phyloP scores from a whole-genome alignment of 495 filamentous ascomycete genomes.

The Aspergillus nidulans region DNA sequence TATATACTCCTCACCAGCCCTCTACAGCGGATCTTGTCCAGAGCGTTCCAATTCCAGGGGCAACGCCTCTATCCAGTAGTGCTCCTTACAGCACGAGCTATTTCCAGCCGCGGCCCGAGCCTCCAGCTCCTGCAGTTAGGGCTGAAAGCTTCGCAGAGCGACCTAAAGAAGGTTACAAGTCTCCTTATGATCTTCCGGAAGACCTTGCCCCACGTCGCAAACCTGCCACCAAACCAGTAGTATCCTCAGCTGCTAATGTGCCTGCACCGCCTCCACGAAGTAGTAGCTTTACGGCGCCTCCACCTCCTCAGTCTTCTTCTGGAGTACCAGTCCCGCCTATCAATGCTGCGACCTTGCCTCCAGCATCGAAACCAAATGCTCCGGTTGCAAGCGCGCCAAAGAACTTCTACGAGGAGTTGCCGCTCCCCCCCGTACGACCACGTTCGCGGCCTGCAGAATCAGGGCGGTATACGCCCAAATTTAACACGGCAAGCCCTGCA shows the following conservation, averaged over 20 bases:
- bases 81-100: conserved; percentile 34
- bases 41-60: conserved; percentile 24
- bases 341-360: conserved; percentile 23
- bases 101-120: conserved; percentile 31
- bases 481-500: conserved; percentile 19
- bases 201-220: conserved; percentile 68
- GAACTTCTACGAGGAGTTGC: conserved; percentile 92
- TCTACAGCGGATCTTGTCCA: conserved; percentile 38
- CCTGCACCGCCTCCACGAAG: conserved; percentile 49
- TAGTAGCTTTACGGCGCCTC: conserved; percentile 49
- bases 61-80: conserved; percentile 24
- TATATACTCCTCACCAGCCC: conserved; percentile 45
- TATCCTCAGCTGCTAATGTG: conserved; percentile 21
- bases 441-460: conserved; percentile 44
- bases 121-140: conserved; percentile 35
- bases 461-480: conserved; percentile 51
- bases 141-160: conserved; percentile 82
- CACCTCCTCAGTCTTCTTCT: conserved; percentile 24
- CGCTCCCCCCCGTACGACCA: conserved; percentile 48
- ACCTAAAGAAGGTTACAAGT: conserved; percentile 83
- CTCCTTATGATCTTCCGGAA: conserved; percentile 92
- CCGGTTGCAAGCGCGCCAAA: conserved; percentile 19
- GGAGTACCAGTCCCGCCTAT: conserved; percentile 18
- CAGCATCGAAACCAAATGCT: conserved; percentile 21
- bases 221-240: conserved; percentile 44